Conservation (phyloP, 768 basidiomycete species). For the Termitomyces sp. region DNA sequence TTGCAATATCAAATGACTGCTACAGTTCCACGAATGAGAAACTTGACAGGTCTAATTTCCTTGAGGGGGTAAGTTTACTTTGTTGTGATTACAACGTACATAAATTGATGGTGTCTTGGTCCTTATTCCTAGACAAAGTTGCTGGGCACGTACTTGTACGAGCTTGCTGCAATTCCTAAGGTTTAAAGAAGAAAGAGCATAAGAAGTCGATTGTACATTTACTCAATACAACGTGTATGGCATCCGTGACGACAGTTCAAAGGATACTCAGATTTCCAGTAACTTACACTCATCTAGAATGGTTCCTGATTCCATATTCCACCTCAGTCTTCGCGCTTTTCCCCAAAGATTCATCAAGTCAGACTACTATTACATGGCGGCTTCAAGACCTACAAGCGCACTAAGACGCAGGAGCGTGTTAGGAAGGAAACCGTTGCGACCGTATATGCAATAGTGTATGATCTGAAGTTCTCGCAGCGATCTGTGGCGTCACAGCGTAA, state of each 20-base stretch:
- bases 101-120: neutral
- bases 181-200: neutral
- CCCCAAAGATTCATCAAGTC: neutral
- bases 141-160: conserved; percentile 77
- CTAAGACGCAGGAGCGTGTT: neutral
- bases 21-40: conserved; percentile 91
- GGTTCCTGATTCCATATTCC: neutral
- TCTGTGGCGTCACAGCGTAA: neutral
- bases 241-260: neutral
- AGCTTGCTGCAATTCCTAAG: conserved; percentile 38
- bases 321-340: neutral
- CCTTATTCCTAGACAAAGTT: conserved; percentile 50
- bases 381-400: neutral
- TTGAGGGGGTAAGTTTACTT: conserved; percentile 59
- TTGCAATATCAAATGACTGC: neutral
- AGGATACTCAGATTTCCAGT: neutral
- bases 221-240: neutral
- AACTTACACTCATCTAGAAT: neutral
- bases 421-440: neutral
- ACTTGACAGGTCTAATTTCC: conserved; percentile 84
- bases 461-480: neutral
- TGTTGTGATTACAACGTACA: neutral
- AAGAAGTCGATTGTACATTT: neutral
- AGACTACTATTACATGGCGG: neutral
- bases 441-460: neutral